A percentile compares a stretch with the other conserved stretches of the same genome.
Evolutionary conservation across 208 protist species (phyloP).

Genomic region (Balamuthia mandrillaris): DNA sequence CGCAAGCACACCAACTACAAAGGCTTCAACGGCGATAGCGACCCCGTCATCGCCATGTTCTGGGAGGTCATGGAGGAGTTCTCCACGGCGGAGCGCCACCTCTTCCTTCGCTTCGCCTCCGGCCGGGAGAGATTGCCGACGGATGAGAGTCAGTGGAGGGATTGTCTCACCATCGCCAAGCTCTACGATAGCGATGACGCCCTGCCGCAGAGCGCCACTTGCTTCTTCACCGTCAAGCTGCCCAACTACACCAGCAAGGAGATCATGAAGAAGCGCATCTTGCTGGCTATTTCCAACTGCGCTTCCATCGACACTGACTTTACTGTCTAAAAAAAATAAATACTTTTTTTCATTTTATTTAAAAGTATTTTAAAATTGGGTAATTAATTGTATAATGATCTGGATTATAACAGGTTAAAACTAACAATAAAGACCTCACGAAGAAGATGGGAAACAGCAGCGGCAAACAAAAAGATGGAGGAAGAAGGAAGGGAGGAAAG

Average conservation of each 20-base stretch:
- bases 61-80: neutral
- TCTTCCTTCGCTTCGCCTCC: slow-evolving; percentile 25
- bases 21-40: neutral
- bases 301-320: slow-evolving; percentile 88
- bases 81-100: neutral
- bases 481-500: too few relatives aligned
- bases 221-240: slow-evolving; percentile 85
- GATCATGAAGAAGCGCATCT: slow-evolving; percentile 81
- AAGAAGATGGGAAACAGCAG: too few relatives aligned
- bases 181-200: neutral
- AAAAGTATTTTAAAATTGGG: too few relatives aligned
- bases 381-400: too few relatives aligned
- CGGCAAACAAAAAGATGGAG: too few relatives aligned
- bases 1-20: neutral
- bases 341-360: too few relatives aligned
- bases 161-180: neutral
- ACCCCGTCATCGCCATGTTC: neutral
- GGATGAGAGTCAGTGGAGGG: neutral
- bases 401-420: too few relatives aligned
- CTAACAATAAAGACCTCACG: too few relatives aligned
- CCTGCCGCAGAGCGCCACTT: slow-evolving; percentile 86
- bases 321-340: too few relatives aligned
- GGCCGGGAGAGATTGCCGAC: slow-evolving; percentile 7
- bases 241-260: slow-evolving; percentile 78
- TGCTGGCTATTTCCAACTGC: slow-evolving; percentile 87